A percentile compares a stretch with the other conserved stretches of the same genome.
phyloP scores from a whole-genome alignment of 2,329 filamentous ascomycete species.

The Thermochaetoides dissita region DNA sequence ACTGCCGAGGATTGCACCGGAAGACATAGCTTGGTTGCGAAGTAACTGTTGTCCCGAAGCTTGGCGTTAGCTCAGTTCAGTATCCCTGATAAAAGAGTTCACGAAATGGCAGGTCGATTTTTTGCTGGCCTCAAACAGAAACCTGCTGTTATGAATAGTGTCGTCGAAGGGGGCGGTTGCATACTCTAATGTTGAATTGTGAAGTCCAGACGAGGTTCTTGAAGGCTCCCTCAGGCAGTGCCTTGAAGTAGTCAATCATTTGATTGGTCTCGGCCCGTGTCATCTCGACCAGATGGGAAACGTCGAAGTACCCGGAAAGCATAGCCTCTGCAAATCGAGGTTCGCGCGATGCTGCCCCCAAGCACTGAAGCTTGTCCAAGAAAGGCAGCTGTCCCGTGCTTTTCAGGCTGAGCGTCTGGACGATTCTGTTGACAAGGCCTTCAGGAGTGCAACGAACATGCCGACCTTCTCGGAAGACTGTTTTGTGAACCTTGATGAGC shows the following conservation, averaged over 20 bases:
- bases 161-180: slow-evolving; percentile 4
- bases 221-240: slow-evolving; percentile 8
- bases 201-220: slow-evolving; percentile 8
- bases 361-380: slow-evolving; percentile 11
- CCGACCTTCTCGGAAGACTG: slow-evolving; percentile 4
- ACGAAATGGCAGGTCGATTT: too few relatives aligned
- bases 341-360: slow-evolving; percentile 3
- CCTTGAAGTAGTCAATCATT: slow-evolving; percentile 1
- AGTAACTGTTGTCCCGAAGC: too few relatives aligned
- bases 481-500: not conserved
- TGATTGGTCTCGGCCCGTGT: slow-evolving; percentile 7
- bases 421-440: slow-evolving; percentile 4
- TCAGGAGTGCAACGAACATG: slow-evolving; percentile 4
- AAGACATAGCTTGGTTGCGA: too few relatives aligned
- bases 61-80: too few relatives aligned
- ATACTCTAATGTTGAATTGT: slow-evolving; percentile 9
- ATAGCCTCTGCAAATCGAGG: slow-evolving; percentile 13
- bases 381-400: slow-evolving; percentile 5
- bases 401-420: not conserved
- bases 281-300: slow-evolving; percentile 6
- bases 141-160: too few relatives aligned
- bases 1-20: too few relatives aligned
- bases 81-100: too few relatives aligned
- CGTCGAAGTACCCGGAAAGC: slow-evolving; percentile 10
- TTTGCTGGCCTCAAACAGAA: too few relatives aligned